phyloP scores from a whole-genome alignment of 2,329 filamentous ascomycete species.

The Exophiala aquamarina region DNA sequence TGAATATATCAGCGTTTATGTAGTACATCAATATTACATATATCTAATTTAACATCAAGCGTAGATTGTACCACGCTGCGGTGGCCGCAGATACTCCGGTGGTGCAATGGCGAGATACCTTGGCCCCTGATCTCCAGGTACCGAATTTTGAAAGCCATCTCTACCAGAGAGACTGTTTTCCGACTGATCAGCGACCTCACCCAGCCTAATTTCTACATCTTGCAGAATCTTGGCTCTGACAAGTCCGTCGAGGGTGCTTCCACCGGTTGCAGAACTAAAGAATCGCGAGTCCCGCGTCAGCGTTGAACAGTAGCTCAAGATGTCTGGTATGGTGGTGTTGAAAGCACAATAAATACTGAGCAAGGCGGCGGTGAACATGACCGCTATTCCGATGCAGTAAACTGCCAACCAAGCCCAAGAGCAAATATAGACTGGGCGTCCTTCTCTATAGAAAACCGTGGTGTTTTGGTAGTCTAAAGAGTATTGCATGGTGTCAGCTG shows the following conservation, averaged over 20 bases:
- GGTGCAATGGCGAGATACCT: slow-evolving; percentile 11
- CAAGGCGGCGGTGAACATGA: slow-evolving; percentile 19
- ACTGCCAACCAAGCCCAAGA: slow-evolving; percentile 14
- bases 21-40: no score
- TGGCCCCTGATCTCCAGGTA: not conserved
- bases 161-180: not conserved
- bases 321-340: slow-evolving; percentile 17
- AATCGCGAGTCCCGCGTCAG: slow-evolving; percentile 17
- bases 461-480: slow-evolving; percentile 1
- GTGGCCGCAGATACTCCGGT: slow-evolving; percentile 9
- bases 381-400: slow-evolving; percentile 16
- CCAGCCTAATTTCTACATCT: slow-evolving; percentile 12
- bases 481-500: slow-evolving; percentile 15
- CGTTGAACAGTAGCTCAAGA: slow-evolving; percentile 20
- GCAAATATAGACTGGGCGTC: slow-evolving; percentile 11
- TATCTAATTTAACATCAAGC: not conserved
- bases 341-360: slow-evolving; percentile 20
- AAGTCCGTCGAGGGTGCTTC: slow-evolving; percentile 10
- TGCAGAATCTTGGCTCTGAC: slow-evolving; percentile 8
- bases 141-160: slow-evolving; percentile 6
- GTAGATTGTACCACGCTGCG: slow-evolving; percentile 13
- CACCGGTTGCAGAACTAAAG: slow-evolving; percentile 13
- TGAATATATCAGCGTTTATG: no score
- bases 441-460: slow-evolving; percentile 9
- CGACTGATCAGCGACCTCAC: slow-evolving; percentile 9